A percentile compares a stretch with the other conserved stretches of the same genome.
Evolutionary conservation across 495 filamentous ascomycete species (phyloP).

Genomic region (Annulohypoxylon moriforme): DNA sequence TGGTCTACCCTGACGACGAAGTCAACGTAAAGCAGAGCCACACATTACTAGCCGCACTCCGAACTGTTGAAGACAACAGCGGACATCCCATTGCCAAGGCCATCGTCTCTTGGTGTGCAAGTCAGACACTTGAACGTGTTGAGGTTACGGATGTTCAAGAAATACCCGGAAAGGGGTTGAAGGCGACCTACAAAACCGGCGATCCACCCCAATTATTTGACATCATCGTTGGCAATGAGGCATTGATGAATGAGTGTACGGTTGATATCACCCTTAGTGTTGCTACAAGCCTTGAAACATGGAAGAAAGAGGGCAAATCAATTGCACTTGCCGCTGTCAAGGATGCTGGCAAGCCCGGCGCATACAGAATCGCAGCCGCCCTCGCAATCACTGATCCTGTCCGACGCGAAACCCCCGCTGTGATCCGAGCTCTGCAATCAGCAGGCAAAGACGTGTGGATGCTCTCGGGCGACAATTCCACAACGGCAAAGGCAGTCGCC

Average conservation of each 20-base stretch:
- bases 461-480: conserved; percentile 87
- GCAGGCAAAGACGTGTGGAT: conserved; percentile 83
- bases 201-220: conserved; percentile 59
- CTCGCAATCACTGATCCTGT: conserved; percentile 78
- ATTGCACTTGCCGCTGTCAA: conserved; percentile 73
- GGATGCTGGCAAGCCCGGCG: background rate
- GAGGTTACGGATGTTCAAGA: conserved; percentile 70
- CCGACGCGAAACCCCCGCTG: conserved; percentile 75
- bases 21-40: conserved; percentile 33
- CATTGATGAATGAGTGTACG: conserved; percentile 67
- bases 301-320: conserved; percentile 79
- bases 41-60: conserved; percentile 63
- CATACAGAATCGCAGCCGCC: conserved; percentile 56
- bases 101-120: conserved; percentile 73
- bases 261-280: conserved; percentile 51
- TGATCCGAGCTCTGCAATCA: conserved; percentile 75
- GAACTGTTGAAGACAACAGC: conserved; percentile 81
- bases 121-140: conserved; percentile 50
- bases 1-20: conserved; percentile 60
- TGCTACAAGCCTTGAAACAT: conserved; percentile 64
- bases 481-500: conserved; percentile 81
- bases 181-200: conserved; percentile 69
- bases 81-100: conserved; percentile 90
- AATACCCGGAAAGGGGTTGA: conserved; percentile 83
- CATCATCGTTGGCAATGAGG: conserved; percentile 86